Evolutionary conservation across 306 rosid species (phyloP), one percentile per base, ranked within the genome.

Genomic region (Arachis hypogaea): DNA sequence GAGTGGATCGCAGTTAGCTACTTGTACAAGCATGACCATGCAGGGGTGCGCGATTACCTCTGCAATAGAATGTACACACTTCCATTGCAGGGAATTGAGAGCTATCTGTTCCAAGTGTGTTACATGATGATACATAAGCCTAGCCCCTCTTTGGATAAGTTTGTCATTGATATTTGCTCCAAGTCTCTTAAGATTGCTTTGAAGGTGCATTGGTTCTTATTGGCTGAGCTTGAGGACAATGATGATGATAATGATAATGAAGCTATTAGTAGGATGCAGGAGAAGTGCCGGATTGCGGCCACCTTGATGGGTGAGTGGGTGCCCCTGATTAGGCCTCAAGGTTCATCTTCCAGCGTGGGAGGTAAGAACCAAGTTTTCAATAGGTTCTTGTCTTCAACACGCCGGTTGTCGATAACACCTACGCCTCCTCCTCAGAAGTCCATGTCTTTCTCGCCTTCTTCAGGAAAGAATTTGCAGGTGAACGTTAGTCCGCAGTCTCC

Each of bases 1-100:
- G 99, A 94, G 81, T 94, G 97, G 97, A 94, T 94, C 59, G 97
- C 97, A 59, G 97, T 94, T 77, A 94, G 99, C 83, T 94, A 94
- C 79, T 81, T 94, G 51, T 92, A 92, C 86, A 94, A 94, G 82
- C 99, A 94, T 74, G 99, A 92, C 44, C 99, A 94, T 30, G 7
- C 90, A 0, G 97, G 99, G 74, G 99, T 94, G 12, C 95, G 99
- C 0, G 96, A 94, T 69, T 94, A 94, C 78, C 93, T 94, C 42
- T 94, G 97, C 71, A 94, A 94, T 71, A 77, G 97, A 77, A 94
- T 94, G 99, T 94, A 94, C 77, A 92, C 97, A 16, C 93, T 94
- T 67, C 99, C 99, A 8, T 81, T 94, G 72, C 75, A 92, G 6
- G 99, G 99, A 6, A 67, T 94, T 51, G 99, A 94, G 89, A 82